Evolutionary conservation across 2,329 filamentous ascomycete species (phyloP).

Genomic region (Talaromyces atroroseus): DNA sequence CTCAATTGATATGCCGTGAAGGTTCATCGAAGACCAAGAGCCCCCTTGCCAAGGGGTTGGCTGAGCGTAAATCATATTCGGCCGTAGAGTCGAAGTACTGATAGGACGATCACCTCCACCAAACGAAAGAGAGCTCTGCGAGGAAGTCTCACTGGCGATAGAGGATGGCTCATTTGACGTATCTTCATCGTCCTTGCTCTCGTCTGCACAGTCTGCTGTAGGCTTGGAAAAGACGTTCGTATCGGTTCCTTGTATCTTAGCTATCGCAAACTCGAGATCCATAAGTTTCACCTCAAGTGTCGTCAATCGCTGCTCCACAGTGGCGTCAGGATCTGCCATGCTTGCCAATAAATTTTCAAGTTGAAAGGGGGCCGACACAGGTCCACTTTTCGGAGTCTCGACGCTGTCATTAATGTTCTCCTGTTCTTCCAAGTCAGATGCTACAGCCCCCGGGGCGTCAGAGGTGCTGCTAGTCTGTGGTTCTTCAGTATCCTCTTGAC

Average conservation of each 20-base stretch:
- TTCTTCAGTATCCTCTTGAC: slow-evolving; percentile 15
- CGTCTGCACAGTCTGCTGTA: slow-evolving; percentile 8
- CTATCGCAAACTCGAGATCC: slow-evolving; percentile 47
- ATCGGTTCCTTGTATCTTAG: slow-evolving; percentile 39
- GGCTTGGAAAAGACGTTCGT: slow-evolving; percentile 16
- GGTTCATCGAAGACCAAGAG: slow-evolving; percentile 30
- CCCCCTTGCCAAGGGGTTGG: slow-evolving; percentile 20
- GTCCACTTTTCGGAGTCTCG: slow-evolving; percentile 15
- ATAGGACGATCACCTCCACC: slow-evolving; percentile 21
- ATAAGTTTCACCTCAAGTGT: slow-evolving; percentile 48
- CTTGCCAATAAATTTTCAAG: slow-evolving; percentile 34
- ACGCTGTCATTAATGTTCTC: slow-evolving; percentile 13
- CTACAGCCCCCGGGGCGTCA: not conserved
- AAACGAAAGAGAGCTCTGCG: slow-evolving; percentile 11
- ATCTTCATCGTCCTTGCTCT: slow-evolving; percentile 12
- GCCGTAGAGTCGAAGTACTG: slow-evolving; percentile 23
- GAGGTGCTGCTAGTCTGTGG: slow-evolving; percentile 9
- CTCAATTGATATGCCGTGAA: slow-evolving; percentile 37
- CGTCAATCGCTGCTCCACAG: slow-evolving; percentile 43
- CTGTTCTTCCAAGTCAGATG: not conserved
- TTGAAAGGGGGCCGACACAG: slow-evolving; percentile 26
- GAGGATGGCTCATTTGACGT: slow-evolving; percentile 13
- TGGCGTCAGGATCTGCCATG: slow-evolving; percentile 37
- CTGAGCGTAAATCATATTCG: slow-evolving; percentile 17
- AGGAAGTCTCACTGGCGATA: slow-evolving; percentile 13